A percentile compares a stretch with the other conserved stretches of the same genome.
phyloP scores from a whole-genome alignment of 176 grass and related monocot genomes.

The sorghum (Sorghum bicolor) region Sorghum_bicolor_NCBIv3 NC_012873.2:58962001-58962500 shows the following conservation, averaged over 20 bases:
- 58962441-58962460: neutral
- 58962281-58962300: slow-evolving; percentile 8
- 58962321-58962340: neutral
- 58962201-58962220: slow-evolving; percentile 86
- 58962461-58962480: neutral
- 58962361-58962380: slow-evolving; percentile 7
- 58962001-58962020: neutral
- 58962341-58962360: neutral
- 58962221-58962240: slow-evolving; percentile 80
- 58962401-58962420: neutral
- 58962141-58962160: slow-evolving; percentile 87
- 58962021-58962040: slow-evolving; percentile 58
- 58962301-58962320: neutral
- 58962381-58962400: too few species aligned
- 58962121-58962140: slow-evolving; percentile 44
- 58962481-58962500: slow-evolving; percentile 15
- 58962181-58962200: slow-evolving; percentile 87
- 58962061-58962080: slow-evolving; percentile 12
- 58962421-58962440: neutral
- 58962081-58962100: slow-evolving; percentile 8
- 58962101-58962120: neutral
- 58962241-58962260: neutral
- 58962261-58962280: neutral
- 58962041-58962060: slow-evolving; percentile 36
- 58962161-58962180: slow-evolving; percentile 93